Conservation (phyloP, 257 asterid species). For the Rauvolfia tetraphylla region DNA sequence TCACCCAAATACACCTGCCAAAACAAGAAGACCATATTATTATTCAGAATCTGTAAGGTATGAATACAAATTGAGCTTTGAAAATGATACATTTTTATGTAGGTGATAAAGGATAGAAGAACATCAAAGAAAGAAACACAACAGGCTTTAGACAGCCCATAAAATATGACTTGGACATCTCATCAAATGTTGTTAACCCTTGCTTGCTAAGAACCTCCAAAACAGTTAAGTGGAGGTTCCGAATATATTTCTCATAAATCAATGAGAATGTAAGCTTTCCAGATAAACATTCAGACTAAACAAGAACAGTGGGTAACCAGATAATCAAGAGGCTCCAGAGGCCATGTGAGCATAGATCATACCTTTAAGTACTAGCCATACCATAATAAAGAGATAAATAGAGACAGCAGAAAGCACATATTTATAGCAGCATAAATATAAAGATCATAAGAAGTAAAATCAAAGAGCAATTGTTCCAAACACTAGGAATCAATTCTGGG, state of each 20-base stretch:
- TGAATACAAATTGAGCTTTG: background rate
- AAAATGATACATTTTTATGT: background rate
- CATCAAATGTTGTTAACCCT: background rate
- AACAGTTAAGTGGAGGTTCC: background rate
- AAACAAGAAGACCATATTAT: slow-evolving; percentile 16
- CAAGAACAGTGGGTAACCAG: background rate
- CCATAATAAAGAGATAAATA: no score
- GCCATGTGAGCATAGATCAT: no score
- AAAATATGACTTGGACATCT: background rate
- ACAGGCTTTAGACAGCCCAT: background rate
- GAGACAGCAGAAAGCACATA: no score
- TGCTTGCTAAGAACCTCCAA: background rate
- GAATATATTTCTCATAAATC: background rate
- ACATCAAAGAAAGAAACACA: background rate
- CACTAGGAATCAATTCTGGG: background rate
- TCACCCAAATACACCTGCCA: slow-evolving; percentile 96
- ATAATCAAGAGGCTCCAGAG: no score
- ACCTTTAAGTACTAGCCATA: no score
- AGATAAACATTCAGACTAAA: background rate
- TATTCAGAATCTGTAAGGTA: background rate
- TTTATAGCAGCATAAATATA: no score
- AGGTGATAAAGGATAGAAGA: background rate
- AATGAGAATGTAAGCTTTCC: no score
- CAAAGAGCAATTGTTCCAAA: no score
- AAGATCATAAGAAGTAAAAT: no score